phyloP scores from a whole-genome alignment of 1,284 basidiomycete species.

The Cutaneotrichosporon mucoides region DNA sequence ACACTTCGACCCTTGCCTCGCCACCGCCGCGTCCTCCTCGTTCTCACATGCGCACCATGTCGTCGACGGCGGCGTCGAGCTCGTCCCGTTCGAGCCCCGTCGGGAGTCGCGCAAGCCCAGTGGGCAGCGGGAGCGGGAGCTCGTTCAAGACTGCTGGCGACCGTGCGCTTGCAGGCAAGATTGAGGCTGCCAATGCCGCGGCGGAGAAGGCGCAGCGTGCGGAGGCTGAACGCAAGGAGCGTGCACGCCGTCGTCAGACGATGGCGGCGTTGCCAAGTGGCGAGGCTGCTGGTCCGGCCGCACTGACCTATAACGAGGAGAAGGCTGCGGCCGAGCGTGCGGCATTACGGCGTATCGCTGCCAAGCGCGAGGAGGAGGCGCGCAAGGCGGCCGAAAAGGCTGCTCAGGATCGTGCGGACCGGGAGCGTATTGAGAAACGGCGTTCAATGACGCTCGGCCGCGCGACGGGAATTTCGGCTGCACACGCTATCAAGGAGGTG shows the following conservation, averaged over 20 bases:
- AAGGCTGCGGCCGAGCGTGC: slow-evolving; percentile 2
- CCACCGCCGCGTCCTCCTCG: slow-evolving; percentile 4
- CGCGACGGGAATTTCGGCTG: neutral
- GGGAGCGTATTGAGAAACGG: neutral
- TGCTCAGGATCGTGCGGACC: neutral
- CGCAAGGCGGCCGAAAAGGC: neutral
- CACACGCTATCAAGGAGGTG: neutral
- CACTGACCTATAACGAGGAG: neutral
- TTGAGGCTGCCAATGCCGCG: neutral
- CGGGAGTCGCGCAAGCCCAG: too few relatives aligned
- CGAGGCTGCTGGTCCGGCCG: neutral
- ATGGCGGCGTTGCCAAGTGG: neutral
- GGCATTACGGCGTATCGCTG: neutral
- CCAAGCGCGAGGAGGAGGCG: neutral
- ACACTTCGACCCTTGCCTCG: neutral
- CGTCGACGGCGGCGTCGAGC: too few relatives aligned
- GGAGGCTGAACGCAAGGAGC: slow-evolving; percentile 1
- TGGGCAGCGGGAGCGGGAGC: too few relatives aligned
- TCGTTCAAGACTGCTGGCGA: slow-evolving; percentile 1
- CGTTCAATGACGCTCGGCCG: neutral
- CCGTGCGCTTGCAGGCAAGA: slow-evolving; percentile 2
- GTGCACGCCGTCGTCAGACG: neutral
- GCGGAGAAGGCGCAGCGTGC: slow-evolving; percentile 2
- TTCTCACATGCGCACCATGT: slow-evolving; percentile 1
- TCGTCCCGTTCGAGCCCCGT: too few relatives aligned